Percentiles rank a stretch among this genome's conserved stretches.
These are phyloP conservation scores for Globisporangium paddicum DNA, from an alignment of 352 stramenopile species.

Conservation along the genomic window DNA sequence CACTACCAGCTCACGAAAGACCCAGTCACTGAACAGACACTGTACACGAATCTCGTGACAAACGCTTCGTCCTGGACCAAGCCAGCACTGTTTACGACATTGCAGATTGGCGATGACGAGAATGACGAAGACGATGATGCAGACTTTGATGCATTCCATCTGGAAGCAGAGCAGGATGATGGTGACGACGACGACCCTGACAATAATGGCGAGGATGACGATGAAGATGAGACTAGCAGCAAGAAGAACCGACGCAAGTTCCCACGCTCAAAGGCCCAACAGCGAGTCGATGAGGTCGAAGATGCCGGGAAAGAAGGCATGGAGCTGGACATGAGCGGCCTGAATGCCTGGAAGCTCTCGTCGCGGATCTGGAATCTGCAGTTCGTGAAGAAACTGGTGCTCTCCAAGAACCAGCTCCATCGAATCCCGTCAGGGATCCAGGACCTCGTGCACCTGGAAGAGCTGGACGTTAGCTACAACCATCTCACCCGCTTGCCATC, in stretches of 20 bases:
- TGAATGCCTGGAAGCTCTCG: constrained; percentile 51
- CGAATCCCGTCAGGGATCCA: constrained; percentile 71
- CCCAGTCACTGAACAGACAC: constrained; percentile 22
- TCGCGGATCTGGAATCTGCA: constrained; percentile 71
- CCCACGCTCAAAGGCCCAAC: constrained; percentile 53
- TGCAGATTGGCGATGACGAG: constrained; percentile 22
- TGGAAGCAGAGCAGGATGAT: constrained; percentile 14
- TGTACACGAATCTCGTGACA: constrained; percentile 44
- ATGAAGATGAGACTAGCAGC: constrained; percentile 15
- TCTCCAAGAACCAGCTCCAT: constrained; percentile 46
- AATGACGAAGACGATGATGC: constrained; percentile 11
- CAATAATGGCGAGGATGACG: constrained; percentile 1
- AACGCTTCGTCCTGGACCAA: constrained; percentile 34
- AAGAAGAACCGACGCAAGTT: constrained; percentile 18
- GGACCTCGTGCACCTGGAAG: constrained; percentile 48
- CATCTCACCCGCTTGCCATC: constrained; percentile 50
- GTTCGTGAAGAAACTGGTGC: constrained; percentile 29
- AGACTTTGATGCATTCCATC: constrained; percentile 11
- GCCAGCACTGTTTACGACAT: constrained; percentile 28
- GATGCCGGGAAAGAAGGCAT: constrained; percentile 21
- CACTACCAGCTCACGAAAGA: constrained; percentile 37
- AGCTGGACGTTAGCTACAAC: constrained; percentile 60
- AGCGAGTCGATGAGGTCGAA: constrained; percentile 48
- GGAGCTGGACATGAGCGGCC: constrained; percentile 40
- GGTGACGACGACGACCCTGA: constrained; percentile 20